Evolutionary conservation across 2,329 filamentous ascomycete genomes (phyloP).

Genomic region (Hymenoscyphus repandus): DNA sequence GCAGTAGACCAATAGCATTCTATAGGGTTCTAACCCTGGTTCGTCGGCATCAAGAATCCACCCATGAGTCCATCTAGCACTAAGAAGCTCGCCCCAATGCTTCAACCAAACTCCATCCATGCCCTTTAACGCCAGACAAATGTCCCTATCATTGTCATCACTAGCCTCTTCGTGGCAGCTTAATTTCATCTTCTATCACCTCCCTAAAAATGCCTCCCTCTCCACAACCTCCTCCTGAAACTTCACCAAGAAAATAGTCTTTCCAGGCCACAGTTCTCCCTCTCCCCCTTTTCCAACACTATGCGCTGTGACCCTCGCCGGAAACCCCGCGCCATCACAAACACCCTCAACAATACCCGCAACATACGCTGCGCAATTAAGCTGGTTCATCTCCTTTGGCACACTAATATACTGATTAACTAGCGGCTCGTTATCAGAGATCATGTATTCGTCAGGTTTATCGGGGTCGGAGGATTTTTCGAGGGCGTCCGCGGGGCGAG

Average conservation of each 20-base stretch:
- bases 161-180: not conserved
- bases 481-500: conserved; percentile 82
- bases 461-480: conserved; percentile 79
- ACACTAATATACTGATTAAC: conserved; percentile 93
- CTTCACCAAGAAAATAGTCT: conserved; percentile 92
- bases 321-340: conserved; percentile 88
- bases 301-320: conserved; percentile 85
- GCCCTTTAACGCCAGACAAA: conserved; percentile 16
- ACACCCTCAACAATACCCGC: conserved; percentile 94
- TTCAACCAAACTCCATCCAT: conserved; percentile 22
- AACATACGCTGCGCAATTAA: conserved; percentile 94
- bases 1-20: too few species aligned
- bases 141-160: not conserved
- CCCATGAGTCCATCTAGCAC: conserved; percentile 1
- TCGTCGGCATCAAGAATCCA: not conserved
- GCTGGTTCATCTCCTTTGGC: conserved; percentile 89
- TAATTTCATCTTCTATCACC: conserved; percentile 33
- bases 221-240: conserved; percentile 90
- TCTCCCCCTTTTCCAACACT: conserved; percentile 56
- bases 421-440: conserved; percentile 94
- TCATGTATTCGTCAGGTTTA: conserved; percentile 96
- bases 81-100: conserved; percentile 3
- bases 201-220: conserved; percentile 75
- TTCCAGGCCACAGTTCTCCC: conserved; percentile 86
- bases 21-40: too few species aligned